Evolutionary conservation across 805 yeast genomes (phyloP).

Genomic region (Yamadazyma sp.): DNA sequence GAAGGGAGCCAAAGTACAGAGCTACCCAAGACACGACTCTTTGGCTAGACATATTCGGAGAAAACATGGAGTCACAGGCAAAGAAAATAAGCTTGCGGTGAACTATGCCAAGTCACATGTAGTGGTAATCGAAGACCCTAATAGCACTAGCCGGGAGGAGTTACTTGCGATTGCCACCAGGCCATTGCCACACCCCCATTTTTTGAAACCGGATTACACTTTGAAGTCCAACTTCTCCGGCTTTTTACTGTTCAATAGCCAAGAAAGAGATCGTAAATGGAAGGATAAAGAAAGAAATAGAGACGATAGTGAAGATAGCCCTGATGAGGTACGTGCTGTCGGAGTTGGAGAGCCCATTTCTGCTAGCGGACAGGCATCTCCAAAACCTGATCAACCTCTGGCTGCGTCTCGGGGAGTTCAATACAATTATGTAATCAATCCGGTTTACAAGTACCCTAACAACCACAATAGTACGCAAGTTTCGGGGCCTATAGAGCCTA

Average conservation of each 20-base stretch:
- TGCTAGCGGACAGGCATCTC: no score
- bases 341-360: no score
- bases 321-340: no score
- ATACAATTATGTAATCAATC: conserved; percentile 8
- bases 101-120: conserved; percentile 44
- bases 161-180: conserved; percentile 16
- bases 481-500: neutral
- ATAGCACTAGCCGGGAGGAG: conserved; percentile 12
- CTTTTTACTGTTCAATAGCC: conserved; percentile 29
- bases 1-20: conserved; percentile 34
- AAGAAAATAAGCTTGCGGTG: conserved; percentile 45
- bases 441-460: conserved; percentile 1
- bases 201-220: conserved; percentile 29
- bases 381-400: no score
- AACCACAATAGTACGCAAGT: neutral
- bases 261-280: conserved; percentile 9
- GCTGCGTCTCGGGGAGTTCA: no score
- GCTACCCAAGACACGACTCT: conserved; percentile 46
- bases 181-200: conserved; percentile 32
- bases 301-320: conserved; percentile 9
- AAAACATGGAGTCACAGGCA: conserved; percentile 45
- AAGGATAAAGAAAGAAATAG: neutral
- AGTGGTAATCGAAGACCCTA: conserved; percentile 34
- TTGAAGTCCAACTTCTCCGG: conserved; percentile 31
- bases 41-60: conserved; percentile 44